Conservation (phyloP, 352 stramenopile species). For the Phytophthora pinifolia region DNA sequence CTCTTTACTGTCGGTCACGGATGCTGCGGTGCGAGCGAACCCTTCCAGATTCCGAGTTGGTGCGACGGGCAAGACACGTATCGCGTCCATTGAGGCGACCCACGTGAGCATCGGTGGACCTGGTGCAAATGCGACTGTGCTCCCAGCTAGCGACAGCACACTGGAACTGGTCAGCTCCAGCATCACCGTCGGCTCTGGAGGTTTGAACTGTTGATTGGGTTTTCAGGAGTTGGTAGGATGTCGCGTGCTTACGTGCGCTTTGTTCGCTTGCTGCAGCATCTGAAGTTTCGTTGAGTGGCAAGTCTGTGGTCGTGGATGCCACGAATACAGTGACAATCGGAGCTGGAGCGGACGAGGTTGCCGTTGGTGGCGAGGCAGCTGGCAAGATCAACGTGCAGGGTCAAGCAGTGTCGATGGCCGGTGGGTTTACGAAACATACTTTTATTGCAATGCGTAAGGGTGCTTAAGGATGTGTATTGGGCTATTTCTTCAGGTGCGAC, state of each 20-base stretch:
- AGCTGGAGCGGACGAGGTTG: slow-evolving; percentile 19
- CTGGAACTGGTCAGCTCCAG: slow-evolving; percentile 34
- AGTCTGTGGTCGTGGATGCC: slow-evolving; percentile 25
- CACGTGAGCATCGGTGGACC: slow-evolving; percentile 34
- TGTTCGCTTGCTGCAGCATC: slow-evolving; percentile 24
- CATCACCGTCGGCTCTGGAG: slow-evolving; percentile 37
- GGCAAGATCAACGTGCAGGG: slow-evolving; percentile 21
- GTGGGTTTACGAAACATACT: slow-evolving; percentile 14
- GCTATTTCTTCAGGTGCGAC: slow-evolving; percentile 21
- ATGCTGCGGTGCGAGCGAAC: slow-evolving; percentile 26
- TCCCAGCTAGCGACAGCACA: slow-evolving; percentile 14
- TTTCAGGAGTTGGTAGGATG: slow-evolving; percentile 3
- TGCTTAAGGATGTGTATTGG: not conserved
- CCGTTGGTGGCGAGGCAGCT: slow-evolving; percentile 24
- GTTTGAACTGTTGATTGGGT: slow-evolving; percentile 16
- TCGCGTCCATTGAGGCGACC: slow-evolving; percentile 31
- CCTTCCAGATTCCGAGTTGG: slow-evolving; percentile 30
- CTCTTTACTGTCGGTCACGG: slow-evolving; percentile 26
- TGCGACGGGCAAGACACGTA: slow-evolving; percentile 25
- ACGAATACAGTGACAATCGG: slow-evolving; percentile 24
- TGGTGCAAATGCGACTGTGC: slow-evolving; percentile 28
- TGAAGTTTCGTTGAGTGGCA: slow-evolving; percentile 27
- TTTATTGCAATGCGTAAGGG: not conserved
- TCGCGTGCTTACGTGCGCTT: slow-evolving; percentile 4
- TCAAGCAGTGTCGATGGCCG: slow-evolving; percentile 21